Percentiles rank a stretch among this genome's conserved stretches.
phyloP scores from a whole-genome alignment of 306 rosid species.

The Sicyos edulis region DNA sequence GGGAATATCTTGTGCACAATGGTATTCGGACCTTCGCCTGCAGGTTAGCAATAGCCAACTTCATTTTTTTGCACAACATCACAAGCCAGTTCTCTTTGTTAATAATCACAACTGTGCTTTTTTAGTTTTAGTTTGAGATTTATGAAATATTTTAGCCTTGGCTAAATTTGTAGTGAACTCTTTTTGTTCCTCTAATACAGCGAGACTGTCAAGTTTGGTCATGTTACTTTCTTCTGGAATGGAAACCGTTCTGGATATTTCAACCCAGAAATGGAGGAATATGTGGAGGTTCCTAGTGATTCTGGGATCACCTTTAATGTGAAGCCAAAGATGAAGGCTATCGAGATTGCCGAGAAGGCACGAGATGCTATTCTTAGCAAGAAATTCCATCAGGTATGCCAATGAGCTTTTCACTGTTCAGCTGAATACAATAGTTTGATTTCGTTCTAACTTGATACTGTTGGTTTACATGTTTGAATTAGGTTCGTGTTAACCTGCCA shows the following conservation, averaged over 20 bases:
- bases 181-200: constrained; percentile 31
- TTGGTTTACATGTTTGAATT: constrained; percentile 17
- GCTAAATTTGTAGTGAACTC: not conserved
- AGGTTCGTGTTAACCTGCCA: constrained; percentile 96
- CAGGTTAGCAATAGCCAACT: constrained; percentile 37
- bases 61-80: not conserved
- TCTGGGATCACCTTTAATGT: constrained; percentile 83
- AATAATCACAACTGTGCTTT: not conserved
- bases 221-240: constrained; percentile 98
- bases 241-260: constrained; percentile 96
- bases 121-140: not conserved
- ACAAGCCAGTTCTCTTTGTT: not conserved
- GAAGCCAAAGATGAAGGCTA: constrained; percentile 85
- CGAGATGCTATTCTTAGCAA: constrained; percentile 83
- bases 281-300: constrained; percentile 93
- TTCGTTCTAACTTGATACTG: not conserved
- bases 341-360: constrained; percentile 82
- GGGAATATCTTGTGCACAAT: constrained; percentile 84
- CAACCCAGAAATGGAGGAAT: constrained; percentile 60
- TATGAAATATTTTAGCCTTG: not conserved
- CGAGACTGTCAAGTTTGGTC: constrained; percentile 97
- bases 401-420: constrained; percentile 6
- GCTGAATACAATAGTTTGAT: constrained; percentile 9
- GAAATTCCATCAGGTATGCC: constrained; percentile 60
- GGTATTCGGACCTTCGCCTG: constrained; percentile 92